Evolutionary conservation across 2,329 filamentous ascomycete species (phyloP), one percentile per base, ranked within the genome.

Genomic region (Xylariaceae sp.): DNA sequence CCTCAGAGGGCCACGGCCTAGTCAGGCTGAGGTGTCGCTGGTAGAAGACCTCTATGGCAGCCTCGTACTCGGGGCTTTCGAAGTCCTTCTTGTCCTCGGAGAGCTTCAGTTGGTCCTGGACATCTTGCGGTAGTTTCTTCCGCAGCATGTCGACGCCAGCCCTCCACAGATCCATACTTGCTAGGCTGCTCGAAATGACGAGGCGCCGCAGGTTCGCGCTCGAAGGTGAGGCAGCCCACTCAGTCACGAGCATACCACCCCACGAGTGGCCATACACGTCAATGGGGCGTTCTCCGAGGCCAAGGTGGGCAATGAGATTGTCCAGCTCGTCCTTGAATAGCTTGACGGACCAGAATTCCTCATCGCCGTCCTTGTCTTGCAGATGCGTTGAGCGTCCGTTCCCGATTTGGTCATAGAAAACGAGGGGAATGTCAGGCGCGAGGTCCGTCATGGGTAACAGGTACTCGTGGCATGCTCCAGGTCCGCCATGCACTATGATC

Each of bases 401-500:
- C 15, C 70, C 70, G 32, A 74, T 56, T 39, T 75, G 70, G 43
- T 75, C 70, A 47, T 75, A 75, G 46, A 72, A 61, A 18, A 75
- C 49, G 2, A 74, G 52, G 0, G 70, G 65, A 5, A 62, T 58
- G 18, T 48, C 46, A 13, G 43, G 37, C 13, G 58, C 43, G 4
- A 71, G 55, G 24, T 58, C 52, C 0, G 48, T 50, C 17, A 72
- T 51, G 1, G 59, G 52, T 1, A 57, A 43, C 14, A 66, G 43
- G 42, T 67, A 67, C 16, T 64, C 55, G 42, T 67, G 63, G n/a
- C 57, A 52, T 19, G 59, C 56, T n/a, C 68, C 68, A 1, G 51
- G 50, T 1, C 48, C 48, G 8, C 49, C 49, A 21, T 52, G 49
- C 2, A 52, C 24, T 2, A 49, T 19, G 10, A 53, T 35, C 19